Percentiles rank a stretch among this genome's conserved stretches.
phyloP scores from a whole-genome alignment of 257 asterid species.

The Capsicum baccatum region DNA sequence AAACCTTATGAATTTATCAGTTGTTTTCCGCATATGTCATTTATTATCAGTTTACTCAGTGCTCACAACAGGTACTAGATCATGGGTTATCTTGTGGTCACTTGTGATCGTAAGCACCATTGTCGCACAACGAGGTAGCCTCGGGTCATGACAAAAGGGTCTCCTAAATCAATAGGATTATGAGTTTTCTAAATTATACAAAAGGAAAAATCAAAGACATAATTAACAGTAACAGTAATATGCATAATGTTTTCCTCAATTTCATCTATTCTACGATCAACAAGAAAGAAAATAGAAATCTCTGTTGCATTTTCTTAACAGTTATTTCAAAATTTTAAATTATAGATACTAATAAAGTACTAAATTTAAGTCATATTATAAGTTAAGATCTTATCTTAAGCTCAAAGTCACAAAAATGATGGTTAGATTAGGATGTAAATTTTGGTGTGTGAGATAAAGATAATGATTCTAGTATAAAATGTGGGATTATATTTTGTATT shows the following conservation, averaged over 20 bases:
- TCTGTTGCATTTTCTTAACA: neutral
- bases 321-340: neutral
- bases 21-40: too few relatives aligned
- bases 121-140: too few relatives aligned
- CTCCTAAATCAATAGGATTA: too few relatives aligned
- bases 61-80: too few relatives aligned
- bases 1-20: too few relatives aligned
- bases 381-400: neutral
- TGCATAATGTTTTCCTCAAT: neutral
- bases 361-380: neutral
- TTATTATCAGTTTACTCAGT: too few relatives aligned
- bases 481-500: neutral
- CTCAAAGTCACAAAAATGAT: neutral
- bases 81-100: too few relatives aligned
- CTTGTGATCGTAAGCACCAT: too few relatives aligned
- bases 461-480: neutral
- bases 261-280: neutral
- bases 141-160: too few relatives aligned
- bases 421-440: neutral
- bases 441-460: neutral
- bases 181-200: too few relatives aligned
- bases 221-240: neutral
- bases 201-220: too few relatives aligned
- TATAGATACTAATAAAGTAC: neutral
- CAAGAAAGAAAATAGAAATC: neutral